phyloP scores from a whole-genome alignment of 108 stramenopile species.

The Poteriospumella lacustris region DNA sequence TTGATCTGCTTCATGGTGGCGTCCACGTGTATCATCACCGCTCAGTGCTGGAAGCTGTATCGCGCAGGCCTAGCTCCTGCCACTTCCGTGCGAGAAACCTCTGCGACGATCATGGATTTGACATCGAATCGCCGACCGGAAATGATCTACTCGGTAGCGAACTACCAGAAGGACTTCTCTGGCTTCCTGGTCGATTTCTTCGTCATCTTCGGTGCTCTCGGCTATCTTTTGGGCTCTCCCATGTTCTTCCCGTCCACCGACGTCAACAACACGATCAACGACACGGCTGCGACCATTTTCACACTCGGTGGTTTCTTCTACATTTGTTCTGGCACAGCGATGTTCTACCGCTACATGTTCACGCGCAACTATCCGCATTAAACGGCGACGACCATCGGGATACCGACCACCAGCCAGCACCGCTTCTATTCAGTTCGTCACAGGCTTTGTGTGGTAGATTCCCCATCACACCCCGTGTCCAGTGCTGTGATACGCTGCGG shows the following conservation, averaged over 20 bases:
- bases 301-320: background rate
- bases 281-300: background rate
- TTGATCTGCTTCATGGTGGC: background rate
- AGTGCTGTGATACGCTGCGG: no score
- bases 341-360: conserved; percentile 10
- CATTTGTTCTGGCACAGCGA: background rate
- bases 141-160: background rate
- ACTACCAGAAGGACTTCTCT: background rate
- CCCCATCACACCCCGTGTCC: no score
- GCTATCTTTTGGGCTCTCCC: background rate
- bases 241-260: background rate
- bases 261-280: background rate
- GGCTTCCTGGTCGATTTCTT: background rate
- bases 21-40: background rate
- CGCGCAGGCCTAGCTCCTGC: no score
- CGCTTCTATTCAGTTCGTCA: no score
- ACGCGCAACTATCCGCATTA: conserved; percentile 9
- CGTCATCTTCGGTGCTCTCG: background rate
- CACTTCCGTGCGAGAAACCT: no score
- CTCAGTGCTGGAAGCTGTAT: background rate
- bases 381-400: no score
- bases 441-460: no score
- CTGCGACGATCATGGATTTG: no score
- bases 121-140: background rate
- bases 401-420: no score